phyloP scores from a whole-genome alignment of 257 asterid species.

The Solanum arcanum region DNA sequence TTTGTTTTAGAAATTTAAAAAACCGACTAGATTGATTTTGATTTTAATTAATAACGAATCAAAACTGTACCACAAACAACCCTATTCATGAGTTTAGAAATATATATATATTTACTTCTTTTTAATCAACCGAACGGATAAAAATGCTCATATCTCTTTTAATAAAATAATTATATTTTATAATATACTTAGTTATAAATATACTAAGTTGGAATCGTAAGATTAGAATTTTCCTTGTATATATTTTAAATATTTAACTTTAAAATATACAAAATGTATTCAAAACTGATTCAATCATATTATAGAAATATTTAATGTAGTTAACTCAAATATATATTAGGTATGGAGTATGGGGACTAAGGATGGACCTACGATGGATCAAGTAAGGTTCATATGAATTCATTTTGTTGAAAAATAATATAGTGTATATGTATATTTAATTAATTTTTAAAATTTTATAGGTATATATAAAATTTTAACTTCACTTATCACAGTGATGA shows the following conservation, averaged over 20 bases:
- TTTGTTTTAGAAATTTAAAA: too few species aligned
- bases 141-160: neutral
- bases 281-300: neutral
- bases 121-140: neutral
- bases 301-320: neutral
- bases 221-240: neutral
- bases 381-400: too few species aligned
- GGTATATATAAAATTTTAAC: too few species aligned
- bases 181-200: neutral
- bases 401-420: neutral
- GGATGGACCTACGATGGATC: neutral
- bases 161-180: neutral
- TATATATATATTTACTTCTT: neutral
- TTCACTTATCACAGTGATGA: neutral
- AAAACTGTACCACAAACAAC: too few species aligned
- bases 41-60: too few species aligned
- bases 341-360: neutral
- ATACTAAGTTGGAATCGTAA: neutral
- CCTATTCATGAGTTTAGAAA: neutral
- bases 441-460: too few species aligned
- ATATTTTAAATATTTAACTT: neutral
- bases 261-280: neutral
- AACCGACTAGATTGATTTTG: too few species aligned
- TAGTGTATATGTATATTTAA: too few species aligned
- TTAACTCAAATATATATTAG: neutral